Evolutionary conservation across 225 moss, liverwort and hornwort genomes (phyloP).

Genomic region (Pseudisothecium myosuroides): DNA sequence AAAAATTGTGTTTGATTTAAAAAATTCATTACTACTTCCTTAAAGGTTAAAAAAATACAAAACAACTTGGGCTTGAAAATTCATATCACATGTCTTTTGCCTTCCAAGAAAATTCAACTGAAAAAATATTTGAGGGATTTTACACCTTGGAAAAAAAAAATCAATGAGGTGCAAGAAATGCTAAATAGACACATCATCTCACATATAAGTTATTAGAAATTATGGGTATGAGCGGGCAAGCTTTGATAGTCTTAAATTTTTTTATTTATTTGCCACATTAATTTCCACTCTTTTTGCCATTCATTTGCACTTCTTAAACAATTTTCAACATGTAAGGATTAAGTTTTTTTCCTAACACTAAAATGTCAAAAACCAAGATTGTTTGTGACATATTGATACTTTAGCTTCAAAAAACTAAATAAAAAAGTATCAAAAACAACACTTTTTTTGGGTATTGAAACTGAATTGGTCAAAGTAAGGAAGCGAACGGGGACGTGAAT

Average conservation of each 20-base stretch:
- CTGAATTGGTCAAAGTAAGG: not conserved
- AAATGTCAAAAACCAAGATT: accelerated
- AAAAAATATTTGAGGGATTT: no score
- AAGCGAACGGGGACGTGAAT: not conserved
- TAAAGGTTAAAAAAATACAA: no score
- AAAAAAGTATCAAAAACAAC: not conserved
- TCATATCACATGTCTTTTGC: no score
- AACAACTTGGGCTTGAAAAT: no score
- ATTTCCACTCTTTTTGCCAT: accelerated
- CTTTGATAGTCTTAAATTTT: not conserved
- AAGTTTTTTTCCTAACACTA: not conserved
- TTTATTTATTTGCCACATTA: no score
- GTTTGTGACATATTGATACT: accelerated
- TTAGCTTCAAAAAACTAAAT: not conserved
- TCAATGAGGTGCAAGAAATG: no score
- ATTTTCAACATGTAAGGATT: no score
- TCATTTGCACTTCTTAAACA: no score
- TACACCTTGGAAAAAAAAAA: no score
- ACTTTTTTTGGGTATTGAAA: not conserved
- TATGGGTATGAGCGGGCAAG: accelerated
- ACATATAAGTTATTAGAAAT: not conserved
- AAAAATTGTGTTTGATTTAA: no score
- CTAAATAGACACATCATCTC: not conserved
- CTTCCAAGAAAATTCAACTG: no score
- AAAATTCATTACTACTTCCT: not conserved